Evolutionary conservation across 495 filamentous ascomycete species (phyloP).

Genomic region (Aspergillus affinis): DNA sequence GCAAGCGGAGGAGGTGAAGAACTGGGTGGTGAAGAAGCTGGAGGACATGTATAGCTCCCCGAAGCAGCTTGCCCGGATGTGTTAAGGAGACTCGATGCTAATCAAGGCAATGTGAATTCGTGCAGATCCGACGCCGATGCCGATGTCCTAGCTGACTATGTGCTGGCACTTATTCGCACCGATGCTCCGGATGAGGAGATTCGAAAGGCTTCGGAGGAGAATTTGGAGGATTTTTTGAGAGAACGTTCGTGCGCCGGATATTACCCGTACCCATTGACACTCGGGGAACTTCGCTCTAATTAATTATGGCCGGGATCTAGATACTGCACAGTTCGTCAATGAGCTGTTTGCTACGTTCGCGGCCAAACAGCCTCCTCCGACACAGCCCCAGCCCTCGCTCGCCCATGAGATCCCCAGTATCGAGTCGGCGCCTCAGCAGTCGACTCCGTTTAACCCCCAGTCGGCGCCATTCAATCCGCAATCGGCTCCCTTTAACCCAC

Average conservation of each 20-base stretch:
- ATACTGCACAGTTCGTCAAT: slow-evolving; percentile 74
- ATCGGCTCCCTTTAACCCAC: slow-evolving; percentile 34
- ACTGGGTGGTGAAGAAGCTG: slow-evolving; percentile 85
- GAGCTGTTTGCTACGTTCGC: slow-evolving; percentile 76
- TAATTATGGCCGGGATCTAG: slow-evolving; percentile 36
- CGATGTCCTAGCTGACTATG: slow-evolving; percentile 93
- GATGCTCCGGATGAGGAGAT: slow-evolving; percentile 76
- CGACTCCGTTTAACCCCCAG: slow-evolving; percentile 36
- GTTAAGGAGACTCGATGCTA: neutral
- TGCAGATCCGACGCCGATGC: slow-evolving; percentile 88
- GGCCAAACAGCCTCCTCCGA: slow-evolving; percentile 46
- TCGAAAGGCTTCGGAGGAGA: slow-evolving; percentile 68
- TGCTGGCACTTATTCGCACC: slow-evolving; percentile 81
- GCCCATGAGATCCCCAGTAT: slow-evolving; percentile 37
- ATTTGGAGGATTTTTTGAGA: slow-evolving; percentile 84
- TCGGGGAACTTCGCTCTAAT: slow-evolving; percentile 5
- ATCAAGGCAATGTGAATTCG: neutral
- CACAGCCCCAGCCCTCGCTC: slow-evolving; percentile 46
- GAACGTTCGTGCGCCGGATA: slow-evolving; percentile 56
- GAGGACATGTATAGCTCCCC: slow-evolving; percentile 75
- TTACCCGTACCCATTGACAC: neutral
- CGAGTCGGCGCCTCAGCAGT: slow-evolving; percentile 21
- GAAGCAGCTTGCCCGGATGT: neutral
- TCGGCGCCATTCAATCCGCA: slow-evolving; percentile 12
- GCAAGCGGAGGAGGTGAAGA: slow-evolving; percentile 72